A percentile compares a stretch with the other conserved stretches of the same genome.
These are phyloP conservation scores for Eutypa lata DNA, from an alignment of 2,329 filamentous ascomycete genomes.

Conservation along the genomic window DNA sequence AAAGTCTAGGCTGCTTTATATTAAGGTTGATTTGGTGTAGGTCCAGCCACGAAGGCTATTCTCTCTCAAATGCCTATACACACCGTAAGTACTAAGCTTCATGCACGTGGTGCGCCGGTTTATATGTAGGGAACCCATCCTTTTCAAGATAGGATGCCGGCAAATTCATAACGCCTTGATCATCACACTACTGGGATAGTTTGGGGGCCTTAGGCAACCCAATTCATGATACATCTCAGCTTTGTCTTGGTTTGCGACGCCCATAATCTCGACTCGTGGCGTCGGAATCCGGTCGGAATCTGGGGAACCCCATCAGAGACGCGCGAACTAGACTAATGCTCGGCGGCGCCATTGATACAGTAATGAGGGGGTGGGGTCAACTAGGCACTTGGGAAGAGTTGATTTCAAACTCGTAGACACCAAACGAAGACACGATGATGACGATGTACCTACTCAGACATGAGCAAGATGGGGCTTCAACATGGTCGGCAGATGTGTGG, in stretches of 20 bases:
- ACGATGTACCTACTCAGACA: not conserved
- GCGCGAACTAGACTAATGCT: not conserved
- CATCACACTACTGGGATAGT: not conserved
- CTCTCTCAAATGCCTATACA: not conserved
- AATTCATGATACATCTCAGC: not conserved
- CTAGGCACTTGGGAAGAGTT: not conserved
- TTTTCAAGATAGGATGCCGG: not conserved
- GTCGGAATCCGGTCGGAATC: not conserved
- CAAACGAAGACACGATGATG: not conserved
- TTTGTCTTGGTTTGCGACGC: not conserved
- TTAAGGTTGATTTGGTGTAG: not conserved
- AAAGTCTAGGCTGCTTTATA: not conserved
- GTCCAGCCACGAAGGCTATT: not conserved
- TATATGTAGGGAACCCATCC: not conserved
- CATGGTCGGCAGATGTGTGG: slow-evolving; percentile 20
- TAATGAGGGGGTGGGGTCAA: not conserved
- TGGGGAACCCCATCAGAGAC: not conserved
- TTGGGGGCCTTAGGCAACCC: not conserved
- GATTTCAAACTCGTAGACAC: not conserved
- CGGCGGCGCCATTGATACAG: not conserved
- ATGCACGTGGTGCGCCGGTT: not conserved
- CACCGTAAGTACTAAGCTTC: not conserved
- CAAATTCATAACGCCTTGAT: not conserved
- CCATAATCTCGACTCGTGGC: not conserved
- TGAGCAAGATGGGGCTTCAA: not conserved